A percentile compares a stretch with the other conserved stretches of the same genome.
These are phyloP conservation scores for Alternaria brassicae DNA, from an alignment of 2,329 filamentous ascomycete genomes.

Conservation along the genomic window DNA sequence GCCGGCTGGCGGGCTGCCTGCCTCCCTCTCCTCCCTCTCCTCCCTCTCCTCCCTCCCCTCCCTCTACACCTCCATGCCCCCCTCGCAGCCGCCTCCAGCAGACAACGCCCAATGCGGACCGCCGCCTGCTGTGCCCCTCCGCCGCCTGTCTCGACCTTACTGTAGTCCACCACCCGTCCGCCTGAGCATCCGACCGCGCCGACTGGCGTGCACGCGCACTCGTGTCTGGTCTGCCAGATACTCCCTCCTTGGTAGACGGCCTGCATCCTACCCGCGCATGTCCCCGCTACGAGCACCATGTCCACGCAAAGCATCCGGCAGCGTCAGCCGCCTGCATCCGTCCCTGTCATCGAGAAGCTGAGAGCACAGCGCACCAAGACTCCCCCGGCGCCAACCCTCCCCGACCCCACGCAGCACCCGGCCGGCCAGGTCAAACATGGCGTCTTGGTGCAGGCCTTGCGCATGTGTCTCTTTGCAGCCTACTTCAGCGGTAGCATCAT, in stretches of 20 bases:
- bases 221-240: slow-evolving; percentile 9
- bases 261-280: slow-evolving; percentile 3
- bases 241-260: slow-evolving; percentile 4
- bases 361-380: slow-evolving; percentile 21
- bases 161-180: slow-evolving; percentile 15
- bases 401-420: slow-evolving; percentile 34
- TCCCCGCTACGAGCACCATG: slow-evolving; percentile 29
- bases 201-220: slow-evolving; percentile 17
- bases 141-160: slow-evolving; percentile 14
- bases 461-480: slow-evolving; percentile 53
- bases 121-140: slow-evolving; percentile 11
- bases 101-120: slow-evolving; percentile 9
- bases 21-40: too few species aligned
- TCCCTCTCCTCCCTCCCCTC: too few species aligned
- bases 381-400: slow-evolving; percentile 4
- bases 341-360: slow-evolving; percentile 24
- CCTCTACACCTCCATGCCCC: background rate
- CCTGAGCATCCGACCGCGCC: slow-evolving; percentile 19
- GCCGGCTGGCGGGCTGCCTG: slow-evolving; percentile 21
- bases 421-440: slow-evolving; percentile 54
- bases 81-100: background rate
- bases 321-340: slow-evolving; percentile 41
- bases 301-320: slow-evolving; percentile 40
- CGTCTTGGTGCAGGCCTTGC: slow-evolving; percentile 50
- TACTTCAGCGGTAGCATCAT: slow-evolving; percentile 56